Base-by-base conservation (phyloP, 306 rosid genomes). In the Cyamopsis tetragonoloba region DNA sequence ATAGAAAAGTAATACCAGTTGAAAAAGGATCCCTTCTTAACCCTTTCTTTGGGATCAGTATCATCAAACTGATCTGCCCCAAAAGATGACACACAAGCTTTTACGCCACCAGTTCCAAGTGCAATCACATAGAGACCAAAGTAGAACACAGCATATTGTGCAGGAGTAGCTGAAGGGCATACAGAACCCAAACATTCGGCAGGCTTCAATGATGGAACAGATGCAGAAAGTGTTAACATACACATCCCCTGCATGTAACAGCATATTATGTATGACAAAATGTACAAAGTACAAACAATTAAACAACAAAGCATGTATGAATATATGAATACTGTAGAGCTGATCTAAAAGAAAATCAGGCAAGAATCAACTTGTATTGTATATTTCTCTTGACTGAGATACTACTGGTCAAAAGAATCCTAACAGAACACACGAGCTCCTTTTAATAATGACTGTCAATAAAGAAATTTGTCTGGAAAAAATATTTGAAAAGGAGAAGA, bases 11-110 rank as follows among this genome's bases (percentile, higher is more conserved):
- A 92, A 81, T 78, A 92, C 98, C 96, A 89, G 80, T 92, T 92
- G 81, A 92, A 92, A 80, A 82, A 92, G 13, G 95, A 92, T 32
- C 84, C 92, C 75, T 87, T 92, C 77, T 82, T 85, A 23, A 74
- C 66, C 74, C 86, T 85, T 82, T 92, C 98, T 69, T 37, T 66
- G 3, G 90, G 23, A 76, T 92, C 96, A 32, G 92, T 87, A 51
- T 89, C 95, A 77, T 92, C 98, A 81, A 92, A 92, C 82, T 92
- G 98, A 68, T 92, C 96, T 3, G 96, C 96, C 51, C 96, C 98
- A 72, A 92, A 89, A 47, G 91, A 76, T 10, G 85, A 81, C 46
- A 92, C 96, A 47, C 96, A 89, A 35, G 95, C 86, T 82, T 92
- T 92, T 62, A 92, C 89, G 42, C 96, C 96, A 64, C 96, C 98